These are phyloP conservation scores for Trifolium fragiferum DNA, from an alignment of 306 rosid genomes.

Conservation along the genomic window DNA sequence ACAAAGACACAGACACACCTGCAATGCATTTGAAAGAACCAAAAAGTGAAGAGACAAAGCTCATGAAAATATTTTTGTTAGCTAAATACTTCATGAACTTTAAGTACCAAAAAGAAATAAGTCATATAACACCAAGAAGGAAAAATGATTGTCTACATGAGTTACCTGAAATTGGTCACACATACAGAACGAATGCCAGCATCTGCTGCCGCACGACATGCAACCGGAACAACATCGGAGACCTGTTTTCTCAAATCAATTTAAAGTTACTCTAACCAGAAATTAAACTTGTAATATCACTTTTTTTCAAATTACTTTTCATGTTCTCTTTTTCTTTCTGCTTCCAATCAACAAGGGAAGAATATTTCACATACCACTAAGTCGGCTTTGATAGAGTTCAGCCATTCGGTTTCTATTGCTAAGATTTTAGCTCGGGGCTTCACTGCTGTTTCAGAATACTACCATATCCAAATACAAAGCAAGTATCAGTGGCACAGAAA, in stretches of 20 bases:
- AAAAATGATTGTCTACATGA: neutral
- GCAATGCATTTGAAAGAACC: conserved; percentile 19
- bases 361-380: conserved; percentile 71
- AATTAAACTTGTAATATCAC: conserved; percentile 16
- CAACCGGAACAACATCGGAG: conserved; percentile 97
- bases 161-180: conserved; percentile 92
- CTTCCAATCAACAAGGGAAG: conserved; percentile 13
- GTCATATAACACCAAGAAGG: neutral
- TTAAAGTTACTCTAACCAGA: conserved; percentile 21
- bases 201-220: conserved; percentile 96
- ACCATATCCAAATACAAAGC: conserved; percentile 33
- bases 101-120: neutral
- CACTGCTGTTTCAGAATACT: conserved; percentile 95
- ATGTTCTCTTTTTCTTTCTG: conserved; percentile 15
- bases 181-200: conserved; percentile 98
- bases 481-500: conserved; percentile 22
- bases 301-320: conserved; percentile 10
- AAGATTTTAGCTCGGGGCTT: conserved; percentile 78
- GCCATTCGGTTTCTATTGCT: conserved; percentile 80
- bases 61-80: neutral
- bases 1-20: neutral
- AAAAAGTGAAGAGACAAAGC: conserved; percentile 2
- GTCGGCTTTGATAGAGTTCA: conserved; percentile 87
- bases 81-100: conserved; percentile 6
- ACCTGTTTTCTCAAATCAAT: conserved; percentile 58